phyloP scores from a whole-genome alignment of 2,329 filamentous ascomycete species.

The Pseudocercospora musae region DNA sequence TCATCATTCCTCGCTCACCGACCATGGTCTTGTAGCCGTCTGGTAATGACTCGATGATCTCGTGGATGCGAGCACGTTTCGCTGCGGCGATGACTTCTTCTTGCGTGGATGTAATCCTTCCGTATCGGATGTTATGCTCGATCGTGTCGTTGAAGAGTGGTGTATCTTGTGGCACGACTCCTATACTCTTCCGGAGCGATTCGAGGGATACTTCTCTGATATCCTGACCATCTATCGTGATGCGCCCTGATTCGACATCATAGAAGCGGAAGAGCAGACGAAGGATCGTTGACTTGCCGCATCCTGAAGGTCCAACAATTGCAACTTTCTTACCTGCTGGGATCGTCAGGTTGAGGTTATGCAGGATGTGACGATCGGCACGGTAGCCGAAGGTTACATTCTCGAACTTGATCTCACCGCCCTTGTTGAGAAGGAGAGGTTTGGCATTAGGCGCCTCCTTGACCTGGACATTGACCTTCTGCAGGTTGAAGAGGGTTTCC shows the following conservation, averaged over 20 bases:
- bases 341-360: constrained; percentile 80
- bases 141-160: constrained; percentile 97
- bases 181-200: constrained; percentile 79
- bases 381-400: constrained; percentile 95
- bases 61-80: constrained; percentile 77
- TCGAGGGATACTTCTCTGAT: constrained; percentile 78
- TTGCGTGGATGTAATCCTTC: constrained; percentile 69
- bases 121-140: constrained; percentile 92
- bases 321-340: constrained; percentile 95
- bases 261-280: constrained; percentile 92
- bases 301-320: constrained; percentile 90
- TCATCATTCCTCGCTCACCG: constrained; percentile 94
- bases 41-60: constrained; percentile 74
- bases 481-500: constrained; percentile 96
- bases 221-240: constrained; percentile 90
- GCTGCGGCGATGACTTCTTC: constrained; percentile 76
- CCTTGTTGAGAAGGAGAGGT: constrained; percentile 66
- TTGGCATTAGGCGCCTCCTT: constrained; percentile 73
- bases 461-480: constrained; percentile 91
- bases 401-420: constrained; percentile 89
- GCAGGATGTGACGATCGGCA: constrained; percentile 79
- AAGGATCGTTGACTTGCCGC: constrained; percentile 91
- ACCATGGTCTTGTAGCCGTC: constrained; percentile 86
- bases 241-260: constrained; percentile 78
- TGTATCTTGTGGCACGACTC: constrained; percentile 95